These are phyloP conservation scores for Batrachochytrium dendrobatidis DNA, from an alignment of 371 early-diverging fungal species.

Conservation along the genomic window DNA sequence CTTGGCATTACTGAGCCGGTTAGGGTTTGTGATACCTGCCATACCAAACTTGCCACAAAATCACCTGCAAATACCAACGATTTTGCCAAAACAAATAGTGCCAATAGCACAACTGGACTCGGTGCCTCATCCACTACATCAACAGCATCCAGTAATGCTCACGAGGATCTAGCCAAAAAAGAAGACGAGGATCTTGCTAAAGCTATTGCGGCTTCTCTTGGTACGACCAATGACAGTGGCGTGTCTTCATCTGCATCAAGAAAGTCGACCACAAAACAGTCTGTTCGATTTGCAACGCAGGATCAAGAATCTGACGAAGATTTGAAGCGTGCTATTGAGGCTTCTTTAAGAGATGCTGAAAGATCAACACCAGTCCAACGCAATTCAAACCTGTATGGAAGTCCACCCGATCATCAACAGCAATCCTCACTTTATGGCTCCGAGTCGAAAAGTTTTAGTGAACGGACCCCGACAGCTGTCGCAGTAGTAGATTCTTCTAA, in stretches of 20 bases:
- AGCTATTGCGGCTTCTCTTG: slow-evolving; percentile 78
- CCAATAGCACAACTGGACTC: not conserved
- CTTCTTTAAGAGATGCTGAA: slow-evolving; percentile 65
- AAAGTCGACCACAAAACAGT: slow-evolving; percentile 12
- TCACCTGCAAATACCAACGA: not conserved
- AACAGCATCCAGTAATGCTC: not conserved
- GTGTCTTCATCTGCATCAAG: slow-evolving; percentile 1
- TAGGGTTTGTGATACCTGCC: slow-evolving; percentile 89
- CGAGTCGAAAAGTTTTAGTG: not conserved
- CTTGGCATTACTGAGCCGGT: slow-evolving; percentile 81
- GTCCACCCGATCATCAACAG: no score
- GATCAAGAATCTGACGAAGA: slow-evolving; percentile 58
- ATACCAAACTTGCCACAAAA: slow-evolving; percentile 25
- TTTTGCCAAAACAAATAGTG: not conserved
- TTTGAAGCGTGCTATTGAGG: slow-evolving; percentile 85
- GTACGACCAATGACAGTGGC: slow-evolving; percentile 51
- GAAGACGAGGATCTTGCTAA: slow-evolving; percentile 80
- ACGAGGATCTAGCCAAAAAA: slow-evolving; percentile 18
- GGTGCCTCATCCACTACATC: not conserved
- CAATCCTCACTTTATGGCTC: not conserved
- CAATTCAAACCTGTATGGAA: no score
- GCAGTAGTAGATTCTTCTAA: not conserved
- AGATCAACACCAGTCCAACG: no score
- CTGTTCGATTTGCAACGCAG: not conserved
- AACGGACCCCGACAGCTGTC: not conserved